These are phyloP conservation scores for Trypanosoma platydactyli DNA, from an alignment of 208 protist species.

Conservation along the genomic window DNA sequence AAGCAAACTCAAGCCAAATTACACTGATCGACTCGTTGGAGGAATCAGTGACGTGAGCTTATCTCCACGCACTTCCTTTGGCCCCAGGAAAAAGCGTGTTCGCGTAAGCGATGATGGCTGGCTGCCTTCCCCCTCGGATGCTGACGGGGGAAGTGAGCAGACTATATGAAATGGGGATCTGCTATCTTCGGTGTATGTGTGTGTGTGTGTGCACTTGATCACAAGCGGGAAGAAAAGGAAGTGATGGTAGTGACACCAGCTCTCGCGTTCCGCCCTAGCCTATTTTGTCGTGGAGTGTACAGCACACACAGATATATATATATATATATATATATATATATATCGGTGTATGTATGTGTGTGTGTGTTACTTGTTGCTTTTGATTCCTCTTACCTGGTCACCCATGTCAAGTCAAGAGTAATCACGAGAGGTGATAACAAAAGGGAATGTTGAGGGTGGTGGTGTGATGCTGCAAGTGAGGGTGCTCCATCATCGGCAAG, in stretches of 20 bases:
- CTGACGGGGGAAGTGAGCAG: background rate
- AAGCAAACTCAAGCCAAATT: slow-evolving; percentile 17
- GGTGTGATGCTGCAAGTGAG: too few species aligned
- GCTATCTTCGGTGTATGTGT: background rate
- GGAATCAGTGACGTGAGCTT: background rate
- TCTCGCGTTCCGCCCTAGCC: too few species aligned
- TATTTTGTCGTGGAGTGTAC: too few species aligned
- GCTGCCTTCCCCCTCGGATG: background rate
- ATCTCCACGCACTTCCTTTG: slow-evolving; percentile 2
- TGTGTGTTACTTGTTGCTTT: too few species aligned
- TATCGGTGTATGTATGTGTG: too few species aligned
- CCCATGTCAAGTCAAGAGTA: background rate
- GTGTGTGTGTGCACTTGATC: background rate
- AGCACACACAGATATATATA: too few species aligned
- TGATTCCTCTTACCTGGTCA: too few species aligned
- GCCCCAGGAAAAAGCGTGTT: slow-evolving; percentile 10
- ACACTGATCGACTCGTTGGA: background rate
- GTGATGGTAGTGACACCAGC: too few species aligned
- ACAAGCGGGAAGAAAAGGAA: background rate
- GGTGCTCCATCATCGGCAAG: too few species aligned
- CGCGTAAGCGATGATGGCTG: slow-evolving; percentile 16
- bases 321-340: background rate
- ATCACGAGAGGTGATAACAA: background rate
- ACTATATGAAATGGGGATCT: background rate
- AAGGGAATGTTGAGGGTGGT: too few species aligned